Conservation (phyloP, 208 protist genomes). For the Zelonia costaricensis region DNA sequence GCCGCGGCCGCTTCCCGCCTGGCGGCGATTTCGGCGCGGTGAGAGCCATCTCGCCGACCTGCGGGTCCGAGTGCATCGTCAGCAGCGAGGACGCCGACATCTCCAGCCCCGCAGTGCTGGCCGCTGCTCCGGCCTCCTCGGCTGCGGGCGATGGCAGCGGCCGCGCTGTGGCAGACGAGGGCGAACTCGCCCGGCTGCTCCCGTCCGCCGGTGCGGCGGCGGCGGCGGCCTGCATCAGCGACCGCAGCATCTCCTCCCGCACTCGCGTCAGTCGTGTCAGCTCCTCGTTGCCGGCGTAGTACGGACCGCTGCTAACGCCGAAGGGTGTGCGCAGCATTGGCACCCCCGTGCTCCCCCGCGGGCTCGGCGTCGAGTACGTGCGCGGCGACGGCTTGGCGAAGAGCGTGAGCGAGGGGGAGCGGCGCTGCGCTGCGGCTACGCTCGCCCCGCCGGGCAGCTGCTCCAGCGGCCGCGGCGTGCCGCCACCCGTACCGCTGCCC, state of each 20-base stretch:
- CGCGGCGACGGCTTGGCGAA: constrained; percentile 27
- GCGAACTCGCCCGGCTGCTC: too few species aligned
- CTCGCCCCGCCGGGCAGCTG: constrained; percentile 10
- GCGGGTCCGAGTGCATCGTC: constrained; percentile 4
- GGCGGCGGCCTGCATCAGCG: constrained; percentile 11
- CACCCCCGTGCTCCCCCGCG: constrained; percentile 21
- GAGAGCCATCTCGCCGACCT: not conserved
- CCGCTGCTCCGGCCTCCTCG: not conserved
- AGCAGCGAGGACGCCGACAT: constrained; percentile 11
- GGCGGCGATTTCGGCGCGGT: constrained; percentile 1
- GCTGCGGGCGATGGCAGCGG: not conserved
- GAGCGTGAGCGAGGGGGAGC: constrained; percentile 15
- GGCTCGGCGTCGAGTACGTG: constrained; percentile 20
- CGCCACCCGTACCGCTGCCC: constrained; percentile 1
- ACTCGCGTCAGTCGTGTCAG: constrained; percentile 26
- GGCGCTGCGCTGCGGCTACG: constrained; percentile 7
- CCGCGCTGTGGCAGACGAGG: not conserved
- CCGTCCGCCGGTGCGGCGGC: not conserved
- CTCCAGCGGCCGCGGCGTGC: constrained; percentile 1
- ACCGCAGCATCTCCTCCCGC: constrained; percentile 27
- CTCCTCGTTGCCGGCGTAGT: constrained; percentile 29
- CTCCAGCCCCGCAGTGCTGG: not conserved
- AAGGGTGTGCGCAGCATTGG: constrained; percentile 13
- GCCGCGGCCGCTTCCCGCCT: constrained; percentile 6
- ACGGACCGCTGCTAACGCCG: constrained; percentile 8